A percentile compares a stretch with the other conserved stretches of the same genome.
Evolutionary conservation across 1,139 yeast species (phyloP).

Genomic region (Candida freyschussii): DNA sequence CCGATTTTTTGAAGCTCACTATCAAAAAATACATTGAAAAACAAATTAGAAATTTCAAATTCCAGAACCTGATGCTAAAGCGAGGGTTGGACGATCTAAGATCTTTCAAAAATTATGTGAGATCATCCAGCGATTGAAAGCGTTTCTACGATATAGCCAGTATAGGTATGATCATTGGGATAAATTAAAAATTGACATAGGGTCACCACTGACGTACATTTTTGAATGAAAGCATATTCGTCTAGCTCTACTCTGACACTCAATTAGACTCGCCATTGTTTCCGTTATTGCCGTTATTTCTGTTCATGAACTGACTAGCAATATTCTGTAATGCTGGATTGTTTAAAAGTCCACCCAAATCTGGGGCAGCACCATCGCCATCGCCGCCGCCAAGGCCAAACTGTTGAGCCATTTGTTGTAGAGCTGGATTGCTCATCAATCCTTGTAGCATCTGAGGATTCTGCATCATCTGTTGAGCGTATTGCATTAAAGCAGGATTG

Average conservation of each 20-base stretch:
- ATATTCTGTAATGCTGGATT: conserved; percentile 72
- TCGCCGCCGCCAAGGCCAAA: conserved; percentile 50
- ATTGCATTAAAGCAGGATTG: conserved; percentile 88
- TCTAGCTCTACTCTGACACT: too few relatives aligned
- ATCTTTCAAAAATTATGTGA: too few relatives aligned
- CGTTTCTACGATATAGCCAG: too few relatives aligned
- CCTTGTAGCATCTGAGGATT: conserved; percentile 77
- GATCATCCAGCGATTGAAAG: too few relatives aligned
- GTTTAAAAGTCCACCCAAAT: conserved; percentile 66
- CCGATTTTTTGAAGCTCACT: conserved; percentile 36
- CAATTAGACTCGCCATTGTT: conserved; percentile 1
- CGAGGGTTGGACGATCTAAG: conserved; percentile 20
- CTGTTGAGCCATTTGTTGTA: conserved; percentile 71
- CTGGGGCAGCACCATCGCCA: conserved; percentile 44
- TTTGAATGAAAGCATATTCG: too few relatives aligned
- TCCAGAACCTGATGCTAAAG: conserved; percentile 17
- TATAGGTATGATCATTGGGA: too few relatives aligned
- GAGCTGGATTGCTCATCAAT: conserved; percentile 76
- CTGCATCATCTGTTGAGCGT: conserved; percentile 90
- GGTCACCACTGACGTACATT: too few relatives aligned
- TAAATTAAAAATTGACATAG: too few relatives aligned
- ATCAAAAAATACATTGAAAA: conserved; percentile 32
- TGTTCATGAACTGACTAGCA: conserved; percentile 52
- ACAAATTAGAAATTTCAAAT: conserved; percentile 27
- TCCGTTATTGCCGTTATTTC: conserved; percentile 21